These are phyloP conservation scores for Sequoiadendron giganteum DNA, from an alignment of 75 land plant genomes.

Conservation along the genomic window DNA sequence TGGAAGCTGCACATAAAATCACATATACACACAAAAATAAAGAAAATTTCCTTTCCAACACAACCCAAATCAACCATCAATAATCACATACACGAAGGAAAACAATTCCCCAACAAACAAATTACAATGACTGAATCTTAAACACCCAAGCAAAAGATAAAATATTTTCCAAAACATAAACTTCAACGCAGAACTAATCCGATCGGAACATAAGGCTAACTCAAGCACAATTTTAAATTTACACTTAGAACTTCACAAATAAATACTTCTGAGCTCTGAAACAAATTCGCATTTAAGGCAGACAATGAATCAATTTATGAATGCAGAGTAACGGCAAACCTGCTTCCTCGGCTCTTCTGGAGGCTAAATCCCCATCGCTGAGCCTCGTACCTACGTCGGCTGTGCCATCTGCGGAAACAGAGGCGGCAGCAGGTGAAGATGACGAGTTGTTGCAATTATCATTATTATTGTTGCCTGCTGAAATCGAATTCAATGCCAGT, in stretches of 20 bases:
- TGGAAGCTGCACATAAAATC: conserved; percentile 44
- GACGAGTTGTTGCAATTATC: not conserved
- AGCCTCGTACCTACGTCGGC: conserved; percentile 28
- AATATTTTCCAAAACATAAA: not conserved
- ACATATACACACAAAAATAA: not conserved
- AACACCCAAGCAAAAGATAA: not conserved
- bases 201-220: not conserved
- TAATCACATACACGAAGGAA: not conserved
- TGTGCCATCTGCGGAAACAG: not conserved
- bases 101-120: not conserved
- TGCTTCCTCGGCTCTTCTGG: conserved; percentile 86
- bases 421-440: not conserved
- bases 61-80: not conserved
- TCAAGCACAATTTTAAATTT: not conserved
- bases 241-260: not conserved
- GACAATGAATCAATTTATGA: not conserved
- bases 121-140: not conserved
- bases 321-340: conserved; percentile 25
- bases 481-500: conserved; percentile 6
- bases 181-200: not conserved
- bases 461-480: not conserved
- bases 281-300: too few relatives aligned
- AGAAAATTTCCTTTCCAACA: not conserved
- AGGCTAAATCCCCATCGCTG: conserved; percentile 70
- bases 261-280: not conserved